Evolutionary conservation across 352 stramenopile genomes (phyloP).

Genomic region (Peronospora farinosa): DNA sequence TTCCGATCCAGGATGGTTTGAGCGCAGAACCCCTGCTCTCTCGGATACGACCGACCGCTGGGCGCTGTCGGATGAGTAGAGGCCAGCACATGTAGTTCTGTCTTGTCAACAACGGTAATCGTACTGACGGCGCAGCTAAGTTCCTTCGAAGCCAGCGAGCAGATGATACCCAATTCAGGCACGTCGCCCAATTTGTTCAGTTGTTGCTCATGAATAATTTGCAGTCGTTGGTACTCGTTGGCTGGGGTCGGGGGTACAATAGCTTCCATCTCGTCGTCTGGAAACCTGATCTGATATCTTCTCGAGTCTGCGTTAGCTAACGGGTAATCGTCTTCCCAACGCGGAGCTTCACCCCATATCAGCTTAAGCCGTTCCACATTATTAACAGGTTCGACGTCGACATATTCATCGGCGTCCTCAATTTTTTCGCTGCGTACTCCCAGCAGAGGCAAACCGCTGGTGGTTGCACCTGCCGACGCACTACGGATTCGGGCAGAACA

Average conservation of each 20-base stretch:
- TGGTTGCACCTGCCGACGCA: constrained; percentile 7
- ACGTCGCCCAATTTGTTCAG: constrained; percentile 43
- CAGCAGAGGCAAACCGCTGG: constrained; percentile 11
- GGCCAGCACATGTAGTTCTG: constrained; percentile 45
- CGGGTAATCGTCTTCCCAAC: constrained; percentile 30
- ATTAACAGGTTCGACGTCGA: constrained; percentile 1
- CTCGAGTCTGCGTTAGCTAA: constrained; percentile 45
- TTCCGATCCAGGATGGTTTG: constrained; percentile 55
- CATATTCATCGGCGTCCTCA: constrained; percentile 3
- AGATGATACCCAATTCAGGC: constrained; percentile 68
- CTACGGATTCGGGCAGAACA: constrained; percentile 19
- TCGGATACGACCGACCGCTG: constrained; percentile 34
- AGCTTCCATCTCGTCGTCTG: constrained; percentile 24
- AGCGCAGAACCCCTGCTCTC: constrained; percentile 55
- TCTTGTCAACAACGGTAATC: constrained; percentile 54
- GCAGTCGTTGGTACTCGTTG: constrained; percentile 45
- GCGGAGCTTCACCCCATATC: constrained; percentile 15
- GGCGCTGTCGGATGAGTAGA: constrained; percentile 26
- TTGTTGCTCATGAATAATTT: constrained; percentile 40
- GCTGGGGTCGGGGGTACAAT: constrained; percentile 28
- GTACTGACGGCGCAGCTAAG: constrained; percentile 48
- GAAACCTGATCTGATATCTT: constrained; percentile 38
- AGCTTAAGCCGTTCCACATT: constrained; percentile 16
- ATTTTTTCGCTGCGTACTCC: constrained; percentile 13
- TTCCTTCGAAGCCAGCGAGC: constrained; percentile 46